phyloP scores from a whole-genome alignment of 176 grass and related monocot genomes.

The Zoysia japonica region DNA sequence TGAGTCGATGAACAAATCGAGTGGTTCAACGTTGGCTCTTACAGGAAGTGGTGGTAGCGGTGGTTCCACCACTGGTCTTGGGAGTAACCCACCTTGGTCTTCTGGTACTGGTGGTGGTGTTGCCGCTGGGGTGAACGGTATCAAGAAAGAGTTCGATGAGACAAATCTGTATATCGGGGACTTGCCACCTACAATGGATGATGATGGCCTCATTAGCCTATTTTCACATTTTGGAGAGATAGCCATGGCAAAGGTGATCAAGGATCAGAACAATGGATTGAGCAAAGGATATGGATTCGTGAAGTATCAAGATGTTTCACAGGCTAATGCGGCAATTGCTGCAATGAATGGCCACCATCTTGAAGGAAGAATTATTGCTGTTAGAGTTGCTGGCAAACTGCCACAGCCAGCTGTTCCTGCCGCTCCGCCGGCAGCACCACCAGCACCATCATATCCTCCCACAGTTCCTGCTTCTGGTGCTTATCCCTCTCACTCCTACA shows the following conservation, averaged over 20 bases:
- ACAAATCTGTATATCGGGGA: conserved; percentile 94
- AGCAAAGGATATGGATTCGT: conserved; percentile 98
- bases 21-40: conserved; percentile 62
- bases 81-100: conserved; percentile 64
- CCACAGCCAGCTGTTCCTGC: conserved; percentile 48
- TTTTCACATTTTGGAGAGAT: conserved; percentile 92
- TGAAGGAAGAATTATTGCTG: conserved; percentile 81
- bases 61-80: conserved; percentile 18
- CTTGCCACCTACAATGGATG: conserved; percentile 79
- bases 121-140: conserved; percentile 38
- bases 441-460: conserved; percentile 40
- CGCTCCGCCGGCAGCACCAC: conserved; percentile 29
- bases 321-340: conserved; percentile 79
- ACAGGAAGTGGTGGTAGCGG: conserved; percentile 36
- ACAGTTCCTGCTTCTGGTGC: conserved; percentile 50
- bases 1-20: conserved; percentile 73
- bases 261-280: conserved; percentile 69
- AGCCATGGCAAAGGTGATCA: conserved; percentile 95
- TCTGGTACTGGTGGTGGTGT: conserved; percentile 21
- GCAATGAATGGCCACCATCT: conserved; percentile 86
- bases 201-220: conserved; percentile 68
- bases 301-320: conserved; percentile 86
- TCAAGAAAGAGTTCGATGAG: conserved; percentile 89
- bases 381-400: conserved; percentile 85
- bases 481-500: conserved; percentile 74